A percentile compares a stretch with the other conserved stretches of the same genome.
These are phyloP conservation scores for Boletus subluridellus DNA, from an alignment of 1,284 basidiomycete genomes.

Conservation along the genomic window DNA sequence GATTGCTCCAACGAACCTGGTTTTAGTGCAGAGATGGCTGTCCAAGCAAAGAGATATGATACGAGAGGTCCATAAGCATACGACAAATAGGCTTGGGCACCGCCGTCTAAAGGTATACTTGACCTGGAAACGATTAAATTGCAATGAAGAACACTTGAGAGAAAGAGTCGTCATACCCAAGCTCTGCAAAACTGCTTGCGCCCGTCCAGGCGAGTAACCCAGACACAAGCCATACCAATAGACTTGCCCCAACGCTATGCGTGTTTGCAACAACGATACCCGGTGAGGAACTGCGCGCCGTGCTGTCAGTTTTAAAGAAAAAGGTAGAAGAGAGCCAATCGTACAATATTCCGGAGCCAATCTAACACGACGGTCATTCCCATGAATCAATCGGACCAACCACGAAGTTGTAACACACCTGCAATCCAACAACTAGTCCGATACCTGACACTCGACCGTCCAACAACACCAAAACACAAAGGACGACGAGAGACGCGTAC, in stretches of 20 bases:
- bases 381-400: background rate
- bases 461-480: constrained; percentile 2
- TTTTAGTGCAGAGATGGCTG: constrained; percentile 84
- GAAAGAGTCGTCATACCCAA: constrained; percentile 55
- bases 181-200: constrained; percentile 85
- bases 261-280: constrained; percentile 88
- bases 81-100: constrained; percentile 86
- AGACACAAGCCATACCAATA: constrained; percentile 75
- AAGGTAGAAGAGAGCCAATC: constrained; percentile 19
- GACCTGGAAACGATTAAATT: constrained; percentile 18
- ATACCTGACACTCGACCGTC: constrained; percentile 52
- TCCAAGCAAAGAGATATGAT: constrained; percentile 88
- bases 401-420: constrained; percentile 42
- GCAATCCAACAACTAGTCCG: constrained; percentile 76
- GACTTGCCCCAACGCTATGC: constrained; percentile 79
- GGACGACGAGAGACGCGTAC: constrained; percentile 41
- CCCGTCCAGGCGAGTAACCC: constrained; percentile 91
- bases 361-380: constrained; percentile 39
- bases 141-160: background rate
- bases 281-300: constrained; percentile 67
- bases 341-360: constrained; percentile 91
- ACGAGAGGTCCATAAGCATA: constrained; percentile 86
- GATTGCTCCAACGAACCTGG: constrained; percentile 48
- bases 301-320: background rate
- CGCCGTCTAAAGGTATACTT: constrained; percentile 80